Conservation (phyloP, 805 yeast genomes). For the Zygoascus flipseniorum region DNA sequence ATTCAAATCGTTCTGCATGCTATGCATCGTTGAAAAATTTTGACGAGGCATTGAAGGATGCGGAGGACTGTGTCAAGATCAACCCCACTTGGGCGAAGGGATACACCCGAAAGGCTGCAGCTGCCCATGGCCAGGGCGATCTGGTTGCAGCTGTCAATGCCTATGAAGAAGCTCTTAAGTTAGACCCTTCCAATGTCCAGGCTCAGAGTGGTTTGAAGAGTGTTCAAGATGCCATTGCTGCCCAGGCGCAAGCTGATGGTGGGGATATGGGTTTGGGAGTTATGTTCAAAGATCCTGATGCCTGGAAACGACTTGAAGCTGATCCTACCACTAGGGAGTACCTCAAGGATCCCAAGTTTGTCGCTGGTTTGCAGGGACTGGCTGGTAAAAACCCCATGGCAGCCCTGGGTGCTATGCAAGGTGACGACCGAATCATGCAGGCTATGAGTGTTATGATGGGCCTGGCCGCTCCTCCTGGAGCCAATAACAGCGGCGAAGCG, state of each 20-base stretch:
- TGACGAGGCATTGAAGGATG: slow-evolving; percentile 71
- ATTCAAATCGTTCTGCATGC: slow-evolving; percentile 89
- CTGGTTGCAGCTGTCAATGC: slow-evolving; percentile 63
- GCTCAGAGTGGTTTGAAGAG: slow-evolving; percentile 75
- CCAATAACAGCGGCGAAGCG: slow-evolving; percentile 13
- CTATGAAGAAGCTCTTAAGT: slow-evolving; percentile 69
- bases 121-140: slow-evolving; percentile 77
- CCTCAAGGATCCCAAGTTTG: slow-evolving; percentile 81
- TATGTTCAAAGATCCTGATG: slow-evolving; percentile 71
- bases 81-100: slow-evolving; percentile 94
- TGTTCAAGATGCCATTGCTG: slow-evolving; percentile 51
- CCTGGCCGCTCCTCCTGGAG: slow-evolving; percentile 11
- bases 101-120: slow-evolving; percentile 87
- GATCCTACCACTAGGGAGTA: slow-evolving; percentile 84
- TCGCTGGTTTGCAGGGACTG: slow-evolving; percentile 47
- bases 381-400: slow-evolving; percentile 62
- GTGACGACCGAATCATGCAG: slow-evolving; percentile 83
- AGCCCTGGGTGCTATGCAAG: slow-evolving; percentile 56
- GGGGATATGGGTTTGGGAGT: slow-evolving; percentile 64
- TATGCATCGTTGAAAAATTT: slow-evolving; percentile 74
- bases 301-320: slow-evolving; percentile 61
- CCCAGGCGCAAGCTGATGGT: slow-evolving; percentile 38
- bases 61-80: slow-evolving; percentile 70
- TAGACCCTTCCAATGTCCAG: slow-evolving; percentile 76
- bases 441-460: slow-evolving; percentile 83